Evolutionary conservation across 2,329 filamentous ascomycete species (phyloP).

Genomic region (Pseudocercospora vitis): DNA sequence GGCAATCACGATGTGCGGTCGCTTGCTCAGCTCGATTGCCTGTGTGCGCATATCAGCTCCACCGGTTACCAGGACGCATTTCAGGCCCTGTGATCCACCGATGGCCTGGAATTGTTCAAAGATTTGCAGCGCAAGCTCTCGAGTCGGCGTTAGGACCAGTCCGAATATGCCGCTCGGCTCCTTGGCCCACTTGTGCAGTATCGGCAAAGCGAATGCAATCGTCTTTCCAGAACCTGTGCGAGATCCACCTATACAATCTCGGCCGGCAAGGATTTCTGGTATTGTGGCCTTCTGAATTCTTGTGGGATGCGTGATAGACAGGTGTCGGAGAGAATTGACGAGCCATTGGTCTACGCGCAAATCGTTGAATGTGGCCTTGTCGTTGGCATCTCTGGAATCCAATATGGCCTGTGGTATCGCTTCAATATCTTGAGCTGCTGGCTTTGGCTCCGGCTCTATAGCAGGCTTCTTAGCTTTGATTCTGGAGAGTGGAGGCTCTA

Average conservation of each 20-base stretch:
- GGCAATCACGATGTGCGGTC: slow-evolving; percentile 90
- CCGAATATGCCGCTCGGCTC: slow-evolving; percentile 91
- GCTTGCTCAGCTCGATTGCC: slow-evolving; percentile 75
- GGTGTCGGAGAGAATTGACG: slow-evolving; percentile 69
- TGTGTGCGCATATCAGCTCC: slow-evolving; percentile 90
- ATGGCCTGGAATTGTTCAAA: slow-evolving; percentile 95
- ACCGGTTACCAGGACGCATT: slow-evolving; percentile 85
- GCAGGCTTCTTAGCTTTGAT: slow-evolving; percentile 12
- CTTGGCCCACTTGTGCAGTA: slow-evolving; percentile 88
- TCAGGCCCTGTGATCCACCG: slow-evolving; percentile 81
- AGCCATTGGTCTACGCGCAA: slow-evolving; percentile 64
- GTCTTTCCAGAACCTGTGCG: slow-evolving; percentile 97
- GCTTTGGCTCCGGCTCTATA: not conserved
- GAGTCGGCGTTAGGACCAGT: slow-evolving; percentile 83
- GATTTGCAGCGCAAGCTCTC: slow-evolving; percentile 92
- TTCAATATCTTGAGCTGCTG: not conserved
- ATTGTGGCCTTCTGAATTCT: slow-evolving; percentile 92
- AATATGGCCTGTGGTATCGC: slow-evolving; percentile 26
- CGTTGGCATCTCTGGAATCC: slow-evolving; percentile 30
- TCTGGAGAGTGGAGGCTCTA: slow-evolving; percentile 2
- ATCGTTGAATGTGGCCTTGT: slow-evolving; percentile 34
- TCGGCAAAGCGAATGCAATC: slow-evolving; percentile 90
- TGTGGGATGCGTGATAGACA: slow-evolving; percentile 85
- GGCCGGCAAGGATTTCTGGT: slow-evolving; percentile 83
- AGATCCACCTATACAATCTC: slow-evolving; percentile 92